Conservation (phyloP, 2,329 filamentous ascomycete species). For the Phaeosphaeria sp. region DNA sequence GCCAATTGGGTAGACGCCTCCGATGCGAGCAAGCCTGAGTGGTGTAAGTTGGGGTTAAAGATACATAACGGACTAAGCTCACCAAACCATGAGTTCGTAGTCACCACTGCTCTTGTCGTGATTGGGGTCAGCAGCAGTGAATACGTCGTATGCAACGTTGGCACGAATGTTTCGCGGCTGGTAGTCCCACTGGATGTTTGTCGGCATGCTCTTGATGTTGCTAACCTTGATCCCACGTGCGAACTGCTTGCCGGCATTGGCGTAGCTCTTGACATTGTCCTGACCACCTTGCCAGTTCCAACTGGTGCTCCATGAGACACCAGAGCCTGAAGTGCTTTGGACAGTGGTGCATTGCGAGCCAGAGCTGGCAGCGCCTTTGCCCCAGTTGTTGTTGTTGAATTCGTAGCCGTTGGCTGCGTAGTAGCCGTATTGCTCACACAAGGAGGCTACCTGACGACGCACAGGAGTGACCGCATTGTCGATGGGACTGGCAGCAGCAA, state of each 20-base stretch:
- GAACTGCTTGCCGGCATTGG: slow-evolving; percentile 26
- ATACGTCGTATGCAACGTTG: slow-evolving; percentile 37
- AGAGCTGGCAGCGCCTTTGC: slow-evolving; percentile 16
- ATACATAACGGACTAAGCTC: background rate
- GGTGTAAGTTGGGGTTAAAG: background rate
- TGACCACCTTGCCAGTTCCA: slow-evolving; percentile 28
- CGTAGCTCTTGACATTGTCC: slow-evolving; percentile 34
- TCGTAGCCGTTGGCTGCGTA: slow-evolving; percentile 28
- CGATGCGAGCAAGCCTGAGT: slow-evolving; percentile 21
- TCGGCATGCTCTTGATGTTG: slow-evolving; percentile 26
- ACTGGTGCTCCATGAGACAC: slow-evolving; percentile 21
- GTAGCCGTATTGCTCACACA: slow-evolving; percentile 28
- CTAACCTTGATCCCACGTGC: slow-evolving; percentile 19
- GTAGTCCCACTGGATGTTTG: slow-evolving; percentile 28
- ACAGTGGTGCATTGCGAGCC: slow-evolving; percentile 28
- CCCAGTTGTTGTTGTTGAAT: slow-evolving; percentile 35
- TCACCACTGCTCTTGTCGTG: slow-evolving; percentile 32
- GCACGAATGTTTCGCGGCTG: slow-evolving; percentile 17
- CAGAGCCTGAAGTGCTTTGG: slow-evolving; percentile 18
- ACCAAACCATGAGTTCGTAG: slow-evolving; percentile 36
- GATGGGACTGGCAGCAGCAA: slow-evolving; percentile 2
- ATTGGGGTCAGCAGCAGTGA: slow-evolving; percentile 27
- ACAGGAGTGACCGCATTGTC: background rate
- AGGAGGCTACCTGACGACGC: slow-evolving; percentile 12
- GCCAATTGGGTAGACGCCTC: slow-evolving; percentile 25